Conservation (phyloP, 768 basidiomycete species). For the Aureoboletus auriporus region DNA sequence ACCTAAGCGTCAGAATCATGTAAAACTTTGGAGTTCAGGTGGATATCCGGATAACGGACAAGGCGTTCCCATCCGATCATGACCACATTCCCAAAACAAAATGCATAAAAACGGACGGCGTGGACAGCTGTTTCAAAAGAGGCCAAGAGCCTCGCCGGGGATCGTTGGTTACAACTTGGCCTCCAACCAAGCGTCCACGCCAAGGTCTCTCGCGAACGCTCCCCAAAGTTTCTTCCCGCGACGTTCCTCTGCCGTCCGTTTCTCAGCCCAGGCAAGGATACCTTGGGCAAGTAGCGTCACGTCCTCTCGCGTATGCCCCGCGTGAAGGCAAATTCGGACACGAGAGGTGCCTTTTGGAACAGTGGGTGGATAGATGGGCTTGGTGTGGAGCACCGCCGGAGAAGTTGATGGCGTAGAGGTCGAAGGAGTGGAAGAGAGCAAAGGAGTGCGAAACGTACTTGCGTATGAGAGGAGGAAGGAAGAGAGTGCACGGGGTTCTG, state of each 20-base stretch:
- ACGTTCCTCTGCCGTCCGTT: slow-evolving; percentile 7
- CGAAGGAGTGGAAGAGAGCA: neutral
- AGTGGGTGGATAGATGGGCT: slow-evolving; percentile 83
- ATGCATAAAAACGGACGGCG: neutral
- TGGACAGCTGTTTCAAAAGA: neutral
- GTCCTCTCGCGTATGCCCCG: slow-evolving; percentile 63
- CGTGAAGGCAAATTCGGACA: slow-evolving; percentile 85
- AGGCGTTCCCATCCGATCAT: too few species aligned
- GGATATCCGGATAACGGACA: too few species aligned
- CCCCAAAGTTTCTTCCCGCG: slow-evolving; percentile 7
- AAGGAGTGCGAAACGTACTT: neutral
- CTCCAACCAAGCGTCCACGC: slow-evolving; percentile 26
- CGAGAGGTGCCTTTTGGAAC: slow-evolving; percentile 85
- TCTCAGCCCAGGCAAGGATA: slow-evolving; percentile 38
- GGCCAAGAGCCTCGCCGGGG: too few species aligned
- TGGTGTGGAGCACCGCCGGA: slow-evolving; percentile 51
- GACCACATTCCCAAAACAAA: neutral
- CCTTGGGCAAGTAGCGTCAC: slow-evolving; percentile 54
- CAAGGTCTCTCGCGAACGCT: slow-evolving; percentile 10
- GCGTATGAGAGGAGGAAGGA: slow-evolving; percentile 44
- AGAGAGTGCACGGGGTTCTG: slow-evolving; percentile 72
- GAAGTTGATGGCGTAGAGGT: neutral
- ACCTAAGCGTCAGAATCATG: too few species aligned
- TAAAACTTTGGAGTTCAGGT: too few species aligned
- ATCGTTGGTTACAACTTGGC: slow-evolving; percentile 19